Base-by-base conservation (phyloP, 2,329 filamentous ascomycete genomes). In the Macrophomina phaseolina region DNA sequence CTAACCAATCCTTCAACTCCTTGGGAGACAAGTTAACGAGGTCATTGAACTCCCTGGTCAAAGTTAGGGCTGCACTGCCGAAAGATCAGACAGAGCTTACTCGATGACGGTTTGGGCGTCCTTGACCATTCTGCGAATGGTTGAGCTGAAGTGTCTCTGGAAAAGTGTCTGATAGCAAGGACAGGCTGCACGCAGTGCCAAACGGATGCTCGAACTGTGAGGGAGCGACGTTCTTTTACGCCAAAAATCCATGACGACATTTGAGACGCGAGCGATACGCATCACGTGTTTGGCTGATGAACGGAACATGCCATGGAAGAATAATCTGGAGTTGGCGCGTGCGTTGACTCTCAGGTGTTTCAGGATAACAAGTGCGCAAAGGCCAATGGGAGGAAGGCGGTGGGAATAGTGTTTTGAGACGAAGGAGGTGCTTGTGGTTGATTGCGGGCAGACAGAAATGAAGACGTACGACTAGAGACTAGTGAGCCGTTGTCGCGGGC, bases 21-120 rank as follows among this genome's bases (percentile, higher is more conserved):
- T 81, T 75, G 1, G 87, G 80, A 11, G 81, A 84, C 88, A 91
- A 90, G 75, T 90, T 90, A 75, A 90, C 87, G 55, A 89, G 77
- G 46, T 86, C 82, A 68, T 90, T 89, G 81, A 90, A 91, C 73
- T 90, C 87, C 60, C 84, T 83, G 58, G 38, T 61, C 52, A 18
- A 23, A 30, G 12, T 48, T 16, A 61, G 45, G 34, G 8, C 28
- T n/a, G 11, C 11, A 3, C 36, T 23, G 40, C 45, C 40, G 30
- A 18, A 34, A 34, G 28, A 42, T 58, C 23, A 40, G 3, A n/a
- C 18, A 8, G 23, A 11, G 67, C 73, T 69, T 69, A 83, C 82
- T 81, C 70, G 70, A 85, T 84, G 60, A 85, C 82, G 51, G 82
- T 85, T 42, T 82, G 76, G 55, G 79, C 79, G 72, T 83, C 81